Conservation (phyloP, 331 rosid species). For the Pyracantha coccinea region DNA sequence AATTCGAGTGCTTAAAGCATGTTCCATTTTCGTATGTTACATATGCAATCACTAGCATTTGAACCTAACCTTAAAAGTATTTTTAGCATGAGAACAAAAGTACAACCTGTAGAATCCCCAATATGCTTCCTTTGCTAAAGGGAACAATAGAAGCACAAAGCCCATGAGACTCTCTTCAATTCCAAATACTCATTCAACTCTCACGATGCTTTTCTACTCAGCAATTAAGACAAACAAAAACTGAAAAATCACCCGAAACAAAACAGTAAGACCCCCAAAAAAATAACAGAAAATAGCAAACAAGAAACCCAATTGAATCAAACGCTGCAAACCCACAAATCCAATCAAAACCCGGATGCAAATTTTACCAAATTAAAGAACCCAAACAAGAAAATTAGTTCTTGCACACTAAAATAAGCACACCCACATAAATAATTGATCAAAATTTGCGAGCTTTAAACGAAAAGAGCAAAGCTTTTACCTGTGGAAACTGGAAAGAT, state of each 20-base stretch:
- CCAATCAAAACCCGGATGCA: neutral
- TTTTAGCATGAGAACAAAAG: neutral
- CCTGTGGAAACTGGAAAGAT: neutral
- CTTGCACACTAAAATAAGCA: neutral
- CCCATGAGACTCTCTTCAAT: neutral
- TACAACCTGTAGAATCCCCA: neutral
- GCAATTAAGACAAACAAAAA: neutral
- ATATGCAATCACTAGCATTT: neutral
- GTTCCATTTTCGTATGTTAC: neutral
- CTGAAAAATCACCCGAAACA: conserved; percentile 1
- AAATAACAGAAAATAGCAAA: neutral
- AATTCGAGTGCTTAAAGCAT: neutral
- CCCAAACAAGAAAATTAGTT: neutral
- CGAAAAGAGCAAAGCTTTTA: conserved; percentile 2
- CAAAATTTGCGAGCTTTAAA: neutral
- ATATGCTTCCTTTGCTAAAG: neutral
- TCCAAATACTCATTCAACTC: neutral
- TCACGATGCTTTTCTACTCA: neutral
- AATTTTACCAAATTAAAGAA: neutral
- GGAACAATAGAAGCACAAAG: neutral
- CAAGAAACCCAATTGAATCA: neutral
- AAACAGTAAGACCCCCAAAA: neutral
- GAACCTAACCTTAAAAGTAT: neutral
- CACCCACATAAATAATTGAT: neutral
- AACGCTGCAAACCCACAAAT: neutral